Evolutionary conservation across 2,329 filamentous ascomycete species (phyloP), one percentile per base, ranked within the genome.

Genomic region (Dactylella cylindrospora): DNA sequence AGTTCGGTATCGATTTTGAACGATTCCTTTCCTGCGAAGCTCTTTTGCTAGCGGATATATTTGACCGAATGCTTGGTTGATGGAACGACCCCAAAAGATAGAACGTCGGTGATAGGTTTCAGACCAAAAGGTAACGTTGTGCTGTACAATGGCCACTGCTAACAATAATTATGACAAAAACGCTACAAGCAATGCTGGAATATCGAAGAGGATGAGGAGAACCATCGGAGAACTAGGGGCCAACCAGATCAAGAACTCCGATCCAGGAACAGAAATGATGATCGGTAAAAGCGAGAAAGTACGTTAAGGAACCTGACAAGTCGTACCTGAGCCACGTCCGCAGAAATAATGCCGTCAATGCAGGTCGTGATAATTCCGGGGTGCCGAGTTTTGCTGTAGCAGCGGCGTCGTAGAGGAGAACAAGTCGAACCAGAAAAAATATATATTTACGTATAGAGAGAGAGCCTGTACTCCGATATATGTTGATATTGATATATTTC

Each of bases 291-390:
- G n/a, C n/a, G n/a, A n/a, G n/a, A n/a, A n/a, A n/a, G n/a, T n/a
- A n/a, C n/a, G n/a, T 40, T 17, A 40, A 17, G 36, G n/a, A 25
- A 9, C n/a, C 17, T 19, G 36, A 40, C n/a, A n/a, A 19, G 26
- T 12, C 17, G 43, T 47, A 23, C 43, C 43, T 47, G 41, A 33
- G 28, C 41, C 41, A 31, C 25, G 23, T 23, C 3, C 35, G 5
- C 15, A 39, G 9, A 6, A 39, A 20, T 39, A 7, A 39, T 5
- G 9, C 32, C 20, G 45, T 49, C 45, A 35, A 49, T 38, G 46
- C 26, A 51, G 43, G n/a, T n/a, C n/a, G n/a, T n/a, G n/a, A n/a
- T n/a, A n/a, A n/a, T n/a, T n/a, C n/a, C n/a, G n/a, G n/a, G n/a
- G n/a, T n/a, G n/a, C n/a, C n/a, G n/a, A n/a, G n/a, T n/a, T n/a